Base-by-base conservation (phyloP, 2,329 filamentous ascomycete species). In the Aspergillaceae sp. region DNA sequence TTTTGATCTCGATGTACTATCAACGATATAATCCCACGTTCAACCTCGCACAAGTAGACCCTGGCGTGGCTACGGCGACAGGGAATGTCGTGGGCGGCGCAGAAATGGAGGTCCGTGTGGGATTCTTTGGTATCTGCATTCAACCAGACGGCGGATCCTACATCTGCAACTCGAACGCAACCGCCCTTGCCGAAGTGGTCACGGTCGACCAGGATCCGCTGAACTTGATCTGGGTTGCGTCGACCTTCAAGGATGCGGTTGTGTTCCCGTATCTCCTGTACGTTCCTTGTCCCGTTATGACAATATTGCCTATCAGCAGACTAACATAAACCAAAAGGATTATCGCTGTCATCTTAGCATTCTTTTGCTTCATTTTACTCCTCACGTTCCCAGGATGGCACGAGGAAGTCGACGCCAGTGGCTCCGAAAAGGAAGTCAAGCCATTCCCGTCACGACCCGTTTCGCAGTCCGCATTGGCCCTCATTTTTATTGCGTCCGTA, bases 371-470 rank as follows among this genome's bases (percentile, higher is more conserved):
- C 65, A 79, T 98, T 51, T 80, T 98, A 37, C 83, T 98, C 45
- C 91, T 90, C 45, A 97, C 92, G 32, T 98, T 97, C 71, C 92
- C 92, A 1, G 90, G 90, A 53, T 98, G 92, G 88, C 90, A 97
- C 69, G 88, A 95, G 68, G 88, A 94, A 69, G 79, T 83, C 53
- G 86, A 92, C 67, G 82, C 78, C 34, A 76, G 80, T 44, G 90
- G 89, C 44, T 88, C 83, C 42, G 89, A 94, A 59, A 82, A 87
- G 59, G 88, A 95, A 69, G 84, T 95, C 64, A 94, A 94, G 71
- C 88, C 88, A 5, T 95, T 98, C 69, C 92, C 92, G 7, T 92
- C 87, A 33, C 80, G 91, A 37, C 84, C 90, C 7, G 91, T 97
- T 45, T 94, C 87, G 8, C 92, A 98, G 70, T 81, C 94, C 51